A percentile compares a stretch with the other conserved stretches of the same genome.
These are phyloP conservation scores for Knufia petricola DNA, from an alignment of 2,329 filamentous ascomycete genomes.

Conservation along the genomic window DNA sequence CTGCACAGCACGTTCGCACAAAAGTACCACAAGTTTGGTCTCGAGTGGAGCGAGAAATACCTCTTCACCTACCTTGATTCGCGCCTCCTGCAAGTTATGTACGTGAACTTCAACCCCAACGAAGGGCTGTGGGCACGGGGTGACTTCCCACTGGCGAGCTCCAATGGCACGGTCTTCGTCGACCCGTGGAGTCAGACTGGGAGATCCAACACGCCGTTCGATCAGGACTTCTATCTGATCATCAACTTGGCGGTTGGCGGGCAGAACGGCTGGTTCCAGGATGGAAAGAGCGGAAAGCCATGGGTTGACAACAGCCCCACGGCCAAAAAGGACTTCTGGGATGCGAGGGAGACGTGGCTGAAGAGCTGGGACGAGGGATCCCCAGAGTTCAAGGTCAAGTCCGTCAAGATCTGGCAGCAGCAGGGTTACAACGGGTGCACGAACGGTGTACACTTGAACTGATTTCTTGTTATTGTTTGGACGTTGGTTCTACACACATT, in stretches of 20 bases:
- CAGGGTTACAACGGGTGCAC: neutral
- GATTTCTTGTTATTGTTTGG: too few relatives aligned
- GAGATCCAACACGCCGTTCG: conserved; percentile 42
- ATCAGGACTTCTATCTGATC: conserved; percentile 44
- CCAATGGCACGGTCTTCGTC: conserved; percentile 34
- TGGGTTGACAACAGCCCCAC: conserved; percentile 20
- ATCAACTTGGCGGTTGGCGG: conserved; percentile 44
- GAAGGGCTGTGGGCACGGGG: conserved; percentile 33
- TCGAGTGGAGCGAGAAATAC: conserved; percentile 46
- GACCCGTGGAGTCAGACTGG: conserved; percentile 38
- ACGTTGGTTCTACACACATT: too few relatives aligned
- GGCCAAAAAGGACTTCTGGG: conserved; percentile 29
- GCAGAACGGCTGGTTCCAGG: conserved; percentile 42
- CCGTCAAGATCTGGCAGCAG: conserved; percentile 39
- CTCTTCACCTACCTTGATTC: conserved; percentile 45
- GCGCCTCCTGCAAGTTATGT: conserved; percentile 19
- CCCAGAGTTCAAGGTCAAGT: conserved; percentile 39
- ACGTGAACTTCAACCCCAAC: conserved; percentile 22
- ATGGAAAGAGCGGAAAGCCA: conserved; percentile 29
- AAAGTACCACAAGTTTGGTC: conserved; percentile 43
- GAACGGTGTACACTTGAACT: too few relatives aligned
- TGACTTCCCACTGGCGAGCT: conserved; percentile 32
- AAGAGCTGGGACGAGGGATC: conserved; percentile 40
- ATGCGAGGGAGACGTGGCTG: conserved; percentile 31
- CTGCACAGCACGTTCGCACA: conserved; percentile 24